These are phyloP conservation scores for Ophiostoma fasciatum DNA, from an alignment of 2,329 filamentous ascomycete genomes.

Conservation along the genomic window DNA sequence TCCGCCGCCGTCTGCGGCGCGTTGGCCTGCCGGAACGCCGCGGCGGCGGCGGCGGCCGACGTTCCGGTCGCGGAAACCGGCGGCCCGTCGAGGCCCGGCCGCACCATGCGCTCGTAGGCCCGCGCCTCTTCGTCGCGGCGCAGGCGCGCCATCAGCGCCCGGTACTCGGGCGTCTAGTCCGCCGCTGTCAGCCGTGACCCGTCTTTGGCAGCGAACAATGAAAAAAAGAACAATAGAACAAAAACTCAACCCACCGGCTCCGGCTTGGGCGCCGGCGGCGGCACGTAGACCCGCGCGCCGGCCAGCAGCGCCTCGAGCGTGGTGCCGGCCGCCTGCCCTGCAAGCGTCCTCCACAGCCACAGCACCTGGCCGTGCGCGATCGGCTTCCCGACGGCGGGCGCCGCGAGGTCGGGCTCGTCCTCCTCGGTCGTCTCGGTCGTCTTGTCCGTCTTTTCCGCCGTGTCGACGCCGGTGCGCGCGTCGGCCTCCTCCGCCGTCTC, in stretches of 20 bases:
- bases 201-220: neutral
- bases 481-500: too few relatives aligned
- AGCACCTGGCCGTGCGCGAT: constrained; percentile 59
- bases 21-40: constrained; percentile 41
- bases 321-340: constrained; percentile 10
- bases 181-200: neutral
- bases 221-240: neutral
- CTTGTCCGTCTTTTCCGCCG: neutral
- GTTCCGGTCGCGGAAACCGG: too few relatives aligned
- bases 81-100: too few relatives aligned
- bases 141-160: constrained; percentile 72
- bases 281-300: constrained; percentile 56
- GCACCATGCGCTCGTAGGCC: constrained; percentile 68
- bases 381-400: constrained; percentile 44
- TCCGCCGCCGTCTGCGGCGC: constrained; percentile 30
- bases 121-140: constrained; percentile 70
- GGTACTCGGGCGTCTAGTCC: constrained; percentile 65
- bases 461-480: too few relatives aligned
- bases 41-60: constrained; percentile 28
- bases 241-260: constrained; percentile 46
- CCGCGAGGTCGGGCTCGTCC: constrained; percentile 32
- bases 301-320: constrained; percentile 57
- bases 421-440: neutral
- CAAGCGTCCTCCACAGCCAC: constrained; percentile 39
- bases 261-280: constrained; percentile 67